Evolutionary conservation across 2,329 filamentous ascomycete genomes (phyloP), one percentile per base, ranked within the genome.

Genomic region (Fusarium sp.): DNA sequence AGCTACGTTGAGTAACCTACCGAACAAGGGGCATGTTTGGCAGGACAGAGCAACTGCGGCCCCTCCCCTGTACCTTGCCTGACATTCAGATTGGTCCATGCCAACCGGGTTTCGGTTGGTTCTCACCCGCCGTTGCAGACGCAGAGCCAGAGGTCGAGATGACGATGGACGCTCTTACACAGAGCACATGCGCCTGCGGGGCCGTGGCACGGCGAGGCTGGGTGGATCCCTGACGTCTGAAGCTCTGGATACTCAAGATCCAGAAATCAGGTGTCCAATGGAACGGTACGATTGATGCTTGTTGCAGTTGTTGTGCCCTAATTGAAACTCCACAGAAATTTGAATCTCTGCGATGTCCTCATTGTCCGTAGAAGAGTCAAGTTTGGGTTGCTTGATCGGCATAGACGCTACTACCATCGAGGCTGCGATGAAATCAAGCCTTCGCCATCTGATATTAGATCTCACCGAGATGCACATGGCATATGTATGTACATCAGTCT

Each of bases 271-370:
- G 58, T 67, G 69, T 58, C 75, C 75, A 73, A 74, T 70, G 67
- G 62, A 68, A 58, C 63, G 69, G 71, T 69, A 75, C 68, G 39
- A 70, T 75, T 46, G 53, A 59, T 66, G 57, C 28, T 37, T 46
- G 57, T 21, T 56, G 42, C 16, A 46, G 67, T 66, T 74, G 73
- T 72, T 72, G 66, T 77, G 75, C 75, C 75, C 75, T 77, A 77
- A 75, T 65, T 62, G 48, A 67, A 62, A 65, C 68, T 71, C 74
- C 75, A 76, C 75, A 72, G 57, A 44, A 70, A 54, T 42, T 62
- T 19, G 41, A 11, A 25, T 41, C 31, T 51, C 31, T 51, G 9
- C 21, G 31, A 46, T 23, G 19, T 31, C n/a, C 19, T 51, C 49
- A n/a, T 41, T 51, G 30, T 37, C 26, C 18, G 28, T 19, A 53